These are phyloP conservation scores for Pneumocystis oryctolagi DNA, from an alignment of 1,139 yeast species.

Conservation along the genomic window DNA sequence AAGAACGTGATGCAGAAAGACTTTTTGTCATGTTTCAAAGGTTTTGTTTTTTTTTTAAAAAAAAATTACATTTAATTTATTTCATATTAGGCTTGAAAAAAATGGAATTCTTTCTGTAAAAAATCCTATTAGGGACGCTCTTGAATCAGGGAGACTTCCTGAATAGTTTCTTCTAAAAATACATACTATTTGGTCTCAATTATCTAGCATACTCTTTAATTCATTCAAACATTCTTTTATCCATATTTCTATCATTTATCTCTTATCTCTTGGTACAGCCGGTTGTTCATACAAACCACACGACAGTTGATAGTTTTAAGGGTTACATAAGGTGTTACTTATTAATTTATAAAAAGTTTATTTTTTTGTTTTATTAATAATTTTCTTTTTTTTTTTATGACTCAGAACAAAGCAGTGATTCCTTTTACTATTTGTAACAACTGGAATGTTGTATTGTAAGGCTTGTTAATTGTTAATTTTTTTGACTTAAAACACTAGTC, in stretches of 20 bases:
- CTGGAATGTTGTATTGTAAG: not conserved
- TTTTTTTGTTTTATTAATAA: not conserved
- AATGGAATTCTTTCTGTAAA: slow-evolving; percentile 34
- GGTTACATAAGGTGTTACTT: not conserved
- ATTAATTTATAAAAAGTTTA: not conserved
- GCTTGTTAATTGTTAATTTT: not conserved
- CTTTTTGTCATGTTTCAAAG: slow-evolving; percentile 36
- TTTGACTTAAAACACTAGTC: not conserved
- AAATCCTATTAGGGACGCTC: slow-evolving; percentile 24
- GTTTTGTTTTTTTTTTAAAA: slow-evolving; percentile 11
- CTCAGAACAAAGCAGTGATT: not conserved
- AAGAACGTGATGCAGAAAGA: slow-evolving; percentile 40
- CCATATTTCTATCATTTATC: no score
- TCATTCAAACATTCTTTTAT: no score
- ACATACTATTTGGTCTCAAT: not conserved
- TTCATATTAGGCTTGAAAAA: slow-evolving; percentile 18
- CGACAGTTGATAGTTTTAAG: no score
- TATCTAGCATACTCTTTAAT: no score
- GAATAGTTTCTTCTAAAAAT: slow-evolving; percentile 5
- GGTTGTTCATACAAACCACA: no score
- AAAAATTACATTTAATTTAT: slow-evolving; percentile 5
- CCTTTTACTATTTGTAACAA: not conserved
- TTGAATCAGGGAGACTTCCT: slow-evolving; percentile 17
- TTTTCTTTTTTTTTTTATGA: not conserved
- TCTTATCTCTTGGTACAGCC: not conserved